These are phyloP conservation scores for Flaveria robusta DNA, from an alignment of 129 eudicot species.

Conservation along the genomic window DNA sequence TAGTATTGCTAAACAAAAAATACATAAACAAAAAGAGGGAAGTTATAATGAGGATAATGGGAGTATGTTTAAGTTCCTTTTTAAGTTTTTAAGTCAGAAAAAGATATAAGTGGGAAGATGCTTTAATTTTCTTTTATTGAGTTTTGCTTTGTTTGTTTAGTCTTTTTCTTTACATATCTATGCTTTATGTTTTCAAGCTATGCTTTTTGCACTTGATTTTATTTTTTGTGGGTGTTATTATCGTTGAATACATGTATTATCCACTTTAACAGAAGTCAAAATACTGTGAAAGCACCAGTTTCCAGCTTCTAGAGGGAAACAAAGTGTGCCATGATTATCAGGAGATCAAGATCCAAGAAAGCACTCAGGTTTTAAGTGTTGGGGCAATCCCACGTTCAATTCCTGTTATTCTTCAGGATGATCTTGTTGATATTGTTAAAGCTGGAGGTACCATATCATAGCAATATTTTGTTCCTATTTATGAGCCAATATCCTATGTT, in stretches of 20 bases:
- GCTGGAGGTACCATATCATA: constrained; percentile 71
- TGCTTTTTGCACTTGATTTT: not conserved
- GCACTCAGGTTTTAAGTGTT: constrained; percentile 83
- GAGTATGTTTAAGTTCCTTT: not conserved
- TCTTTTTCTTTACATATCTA: not conserved
- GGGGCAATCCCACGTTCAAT: constrained; percentile 98
- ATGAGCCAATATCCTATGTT: not conserved
- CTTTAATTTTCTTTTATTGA: not conserved
- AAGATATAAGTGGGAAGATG: not conserved
- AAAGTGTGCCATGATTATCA: constrained; percentile 88
- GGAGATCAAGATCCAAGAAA: constrained; percentile 97
- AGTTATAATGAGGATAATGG: constrained; percentile 5
- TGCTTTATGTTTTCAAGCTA: constrained; percentile 13
- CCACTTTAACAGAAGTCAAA: constrained; percentile 35
- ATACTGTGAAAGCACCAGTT: constrained; percentile 83
- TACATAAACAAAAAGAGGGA: constrained; percentile 14
- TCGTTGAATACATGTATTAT: constrained; percentile 15
- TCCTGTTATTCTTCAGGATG: constrained; percentile 87
- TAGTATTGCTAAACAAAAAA: constrained; percentile 11
- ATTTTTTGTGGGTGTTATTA: not conserved
- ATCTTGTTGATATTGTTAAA: constrained; percentile 92
- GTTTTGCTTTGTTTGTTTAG: constrained; percentile 7
- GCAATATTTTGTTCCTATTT: constrained; percentile 6
- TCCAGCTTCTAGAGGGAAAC: constrained; percentile 67
- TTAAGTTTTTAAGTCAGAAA: not conserved